Base-by-base conservation (phyloP, 768 basidiomycete species). In the Psilocybe azurescens region DNA sequence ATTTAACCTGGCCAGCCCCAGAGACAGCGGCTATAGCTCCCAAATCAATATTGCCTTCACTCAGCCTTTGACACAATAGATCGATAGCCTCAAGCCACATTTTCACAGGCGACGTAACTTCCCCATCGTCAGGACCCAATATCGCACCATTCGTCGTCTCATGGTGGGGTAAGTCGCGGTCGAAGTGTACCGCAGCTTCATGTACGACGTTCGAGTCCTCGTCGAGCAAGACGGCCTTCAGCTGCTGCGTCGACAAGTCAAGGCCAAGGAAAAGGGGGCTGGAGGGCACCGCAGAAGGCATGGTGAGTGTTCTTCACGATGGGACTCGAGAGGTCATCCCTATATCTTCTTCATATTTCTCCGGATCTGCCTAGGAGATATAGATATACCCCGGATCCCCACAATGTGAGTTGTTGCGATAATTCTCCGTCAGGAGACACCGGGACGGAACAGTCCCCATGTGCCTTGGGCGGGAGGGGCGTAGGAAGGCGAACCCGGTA, bases 81-180 rank as follows among this genome's bases (percentile, higher is more conserved):
- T 97, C 94, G 66, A 95, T 79, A 13, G 93, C 93, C 65, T 93
- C 89, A n/a, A 95, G 77, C 86, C 91, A 91, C 89, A 94, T 90
- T 59, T 79, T 80, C 24, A 94, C 89, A 3, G 94, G 94, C 2
- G 89, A 90, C 9, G 87, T 89, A 47, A 94, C 91, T 70, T 91
- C 88, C 47, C 91, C 91, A 57, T 82, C 78, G 33, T 77, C 86
- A 32, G 89, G 86, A 10, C 89, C 90, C 58, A 74, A 75, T 60
- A 89, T 78, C 11, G 89, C 86, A 53, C 91, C 91, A 65, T 88
- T 90, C 28, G 75, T 80, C 3, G 89, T 91, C 5, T 81, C 81
- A 70, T 89, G 87, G 46, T 84, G 76, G 0, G 92, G 86, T 16
- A 97, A 77, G 70, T 97, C 94, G 44, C 81, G 81, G 74, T 93